These are phyloP conservation scores for Jaapia argillacea DNA, from an alignment of 768 basidiomycete genomes.

Conservation along the genomic window DNA sequence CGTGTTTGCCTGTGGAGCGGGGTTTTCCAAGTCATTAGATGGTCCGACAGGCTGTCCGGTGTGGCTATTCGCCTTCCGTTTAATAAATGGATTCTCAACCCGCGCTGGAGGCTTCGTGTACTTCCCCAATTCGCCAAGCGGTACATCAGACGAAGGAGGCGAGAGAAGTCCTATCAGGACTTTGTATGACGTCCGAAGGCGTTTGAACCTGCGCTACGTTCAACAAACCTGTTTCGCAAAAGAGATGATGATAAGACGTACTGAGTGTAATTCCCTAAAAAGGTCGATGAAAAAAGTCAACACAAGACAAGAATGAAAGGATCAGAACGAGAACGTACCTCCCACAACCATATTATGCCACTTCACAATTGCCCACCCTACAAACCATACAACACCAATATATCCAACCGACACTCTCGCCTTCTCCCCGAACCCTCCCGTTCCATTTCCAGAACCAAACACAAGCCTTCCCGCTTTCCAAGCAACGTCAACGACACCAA, in stretches of 20 bases:
- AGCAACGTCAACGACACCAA: not conserved
- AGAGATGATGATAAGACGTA: conserved; percentile 8
- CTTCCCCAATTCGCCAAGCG: conserved; percentile 14
- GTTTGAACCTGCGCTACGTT: conserved; percentile 14
- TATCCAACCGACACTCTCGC: conserved; percentile 9
- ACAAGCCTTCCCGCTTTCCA: not conserved
- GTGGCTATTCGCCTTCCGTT: conserved; percentile 6
- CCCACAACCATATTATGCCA: conserved; percentile 37
- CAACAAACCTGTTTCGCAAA: not conserved
- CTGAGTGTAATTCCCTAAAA: conserved; percentile 18
- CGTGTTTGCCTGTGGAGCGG: not conserved
- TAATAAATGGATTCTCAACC: conserved; percentile 32
- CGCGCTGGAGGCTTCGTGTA: conserved; percentile 32
- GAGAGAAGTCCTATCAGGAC: conserved; percentile 25
- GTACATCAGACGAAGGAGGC: conserved; percentile 11
- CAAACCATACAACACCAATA: conserved; percentile 10
- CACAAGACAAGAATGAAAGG: not conserved
- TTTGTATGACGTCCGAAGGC: conserved; percentile 27
- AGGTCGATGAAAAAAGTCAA: not conserved
- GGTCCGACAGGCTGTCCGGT: not conserved
- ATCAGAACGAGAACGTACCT: conserved; percentile 13
- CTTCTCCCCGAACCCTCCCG: not conserved
- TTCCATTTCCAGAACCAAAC: not conserved
- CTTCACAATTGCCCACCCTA: conserved; percentile 25
- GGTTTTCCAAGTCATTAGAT: not conserved